Evolutionary conservation across 371 early-diverging fungal genomes (phyloP), one percentile per base, ranked within the genome.

Genomic region (Actinomucor elegans): DNA sequence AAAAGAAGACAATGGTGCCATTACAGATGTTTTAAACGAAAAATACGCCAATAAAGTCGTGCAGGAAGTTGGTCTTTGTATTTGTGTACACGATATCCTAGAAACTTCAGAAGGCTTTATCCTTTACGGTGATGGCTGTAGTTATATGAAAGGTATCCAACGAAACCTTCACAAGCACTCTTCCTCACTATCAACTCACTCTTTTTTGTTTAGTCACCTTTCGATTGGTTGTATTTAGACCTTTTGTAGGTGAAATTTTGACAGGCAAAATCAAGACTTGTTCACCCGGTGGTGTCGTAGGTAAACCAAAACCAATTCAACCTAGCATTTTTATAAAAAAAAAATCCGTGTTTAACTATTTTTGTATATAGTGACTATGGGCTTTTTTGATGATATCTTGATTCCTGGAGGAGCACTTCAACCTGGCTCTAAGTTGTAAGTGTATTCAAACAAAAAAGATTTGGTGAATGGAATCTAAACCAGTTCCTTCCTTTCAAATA

Each of bases 11-110:
- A 69, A 79, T 17, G 75, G 81, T 18, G 94, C 97, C 5, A 79
- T 97, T 23, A 81, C 83, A n/a, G 91, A 94, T 56, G 93, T 91
- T 51, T 71, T 97, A 48, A 94, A 97, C 68, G 66, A 77, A 32
- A 97, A 94, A 68, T 97, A 91, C 66, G 83, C 95, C 55, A 96
- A 96, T 79, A 91, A 90, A 70, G 94, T 92, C 67, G 75, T 96
- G 32, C 94, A 94, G 64, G 89, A 94, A 59, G 81, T 94, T 7
- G 97, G 97, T 12, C 83, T 96, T 5, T 94, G 95, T 62, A 87
- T 97, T 36, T 79, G 88, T 20, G 86, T 92, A 5, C 82, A 80
- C 56, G 97, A 96, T 56, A 74, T 97, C 35, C 45, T 92, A 1
- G 73, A 87, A 24, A 79, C 87, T 9, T 83, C 84, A 52, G 95